Evolutionary conservation across 1,139 yeast genomes (phyloP).

Genomic region (Yamadazyma songkhlaensis): DNA sequence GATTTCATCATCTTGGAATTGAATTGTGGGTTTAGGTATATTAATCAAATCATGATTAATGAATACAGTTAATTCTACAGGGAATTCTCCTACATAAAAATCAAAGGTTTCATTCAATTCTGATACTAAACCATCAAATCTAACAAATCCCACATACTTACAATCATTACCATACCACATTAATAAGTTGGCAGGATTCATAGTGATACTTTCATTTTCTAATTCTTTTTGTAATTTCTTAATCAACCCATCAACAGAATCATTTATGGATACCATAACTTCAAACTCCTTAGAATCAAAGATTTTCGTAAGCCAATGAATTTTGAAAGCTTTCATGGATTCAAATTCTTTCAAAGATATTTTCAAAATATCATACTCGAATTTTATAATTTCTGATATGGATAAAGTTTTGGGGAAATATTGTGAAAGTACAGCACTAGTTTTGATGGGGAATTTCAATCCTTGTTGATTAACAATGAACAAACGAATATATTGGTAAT

Average conservation of each 20-base stretch:
- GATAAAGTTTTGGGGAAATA: conserved; percentile 49
- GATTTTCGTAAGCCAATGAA: conserved; percentile 62
- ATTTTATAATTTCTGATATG: conserved; percentile 43
- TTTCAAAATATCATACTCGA: conserved; percentile 75
- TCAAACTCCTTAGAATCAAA: conserved; percentile 69
- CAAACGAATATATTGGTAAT: conserved; percentile 64
- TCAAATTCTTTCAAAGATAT: conserved; percentile 78
- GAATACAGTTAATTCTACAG: conserved; percentile 42
- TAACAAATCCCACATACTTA: conserved; percentile 36
- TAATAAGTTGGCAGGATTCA: conserved; percentile 47
- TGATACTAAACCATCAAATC: conserved; percentile 36
- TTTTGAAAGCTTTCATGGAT: conserved; percentile 60
- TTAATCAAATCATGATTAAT: conserved; percentile 35
- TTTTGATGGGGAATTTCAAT: conserved; percentile 47
- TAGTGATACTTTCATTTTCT: conserved; percentile 43
- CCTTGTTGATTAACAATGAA: conserved; percentile 58
- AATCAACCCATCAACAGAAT: conserved; percentile 56
- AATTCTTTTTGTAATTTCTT: conserved; percentile 56
- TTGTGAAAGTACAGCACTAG: conserved; percentile 39
- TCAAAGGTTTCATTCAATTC: conserved; percentile 34
- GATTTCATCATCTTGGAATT: conserved; percentile 9
- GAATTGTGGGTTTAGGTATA: conserved; percentile 10
- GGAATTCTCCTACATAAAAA: conserved; percentile 43
- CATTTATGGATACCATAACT: conserved; percentile 62
- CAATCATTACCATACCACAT: conserved; percentile 54